These are phyloP conservation scores for Mucuna pruriens DNA, from an alignment of 306 rosid genomes.

Conservation along the genomic window DNA sequence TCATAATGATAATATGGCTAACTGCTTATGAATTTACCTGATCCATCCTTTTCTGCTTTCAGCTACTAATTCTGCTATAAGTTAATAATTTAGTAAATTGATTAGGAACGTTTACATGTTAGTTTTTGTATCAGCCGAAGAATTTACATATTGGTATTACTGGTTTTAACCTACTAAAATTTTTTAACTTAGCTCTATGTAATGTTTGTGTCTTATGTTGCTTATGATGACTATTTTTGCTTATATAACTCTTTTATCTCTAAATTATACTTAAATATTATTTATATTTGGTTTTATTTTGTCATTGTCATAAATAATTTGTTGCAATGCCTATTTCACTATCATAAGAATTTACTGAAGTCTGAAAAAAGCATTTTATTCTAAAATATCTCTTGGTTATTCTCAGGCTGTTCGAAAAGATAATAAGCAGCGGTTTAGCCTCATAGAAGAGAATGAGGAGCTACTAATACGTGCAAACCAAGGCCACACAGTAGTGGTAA, in stretches of 20 bases:
- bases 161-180: neutral
- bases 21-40: neutral
- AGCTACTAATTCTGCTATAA: neutral
- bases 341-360: constrained; percentile 13
- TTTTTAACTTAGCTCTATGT: neutral
- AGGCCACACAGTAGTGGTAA: constrained; percentile 84
- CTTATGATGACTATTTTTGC: constrained; percentile 10
- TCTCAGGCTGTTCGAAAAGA: constrained; percentile 82
- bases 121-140: neutral
- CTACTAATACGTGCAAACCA: constrained; percentile 88
- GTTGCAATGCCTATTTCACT: neutral
- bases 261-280: neutral
- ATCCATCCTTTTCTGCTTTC: neutral
- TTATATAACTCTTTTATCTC: neutral
- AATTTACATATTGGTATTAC: constrained; percentile 1
- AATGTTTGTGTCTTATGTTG: neutral
- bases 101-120: neutral
- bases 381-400: constrained; percentile 34
- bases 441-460: constrained; percentile 83
- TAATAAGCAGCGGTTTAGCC: constrained; percentile 88
- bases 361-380: constrained; percentile 27
- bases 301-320: neutral
- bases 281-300: constrained; percentile 11
- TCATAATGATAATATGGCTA: neutral
- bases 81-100: constrained; percentile 25